Evolutionary conservation across 306 rosid genomes (phyloP), one percentile per base, ranked within the genome.

Genomic region (Sechiopsis laciniata): DNA sequence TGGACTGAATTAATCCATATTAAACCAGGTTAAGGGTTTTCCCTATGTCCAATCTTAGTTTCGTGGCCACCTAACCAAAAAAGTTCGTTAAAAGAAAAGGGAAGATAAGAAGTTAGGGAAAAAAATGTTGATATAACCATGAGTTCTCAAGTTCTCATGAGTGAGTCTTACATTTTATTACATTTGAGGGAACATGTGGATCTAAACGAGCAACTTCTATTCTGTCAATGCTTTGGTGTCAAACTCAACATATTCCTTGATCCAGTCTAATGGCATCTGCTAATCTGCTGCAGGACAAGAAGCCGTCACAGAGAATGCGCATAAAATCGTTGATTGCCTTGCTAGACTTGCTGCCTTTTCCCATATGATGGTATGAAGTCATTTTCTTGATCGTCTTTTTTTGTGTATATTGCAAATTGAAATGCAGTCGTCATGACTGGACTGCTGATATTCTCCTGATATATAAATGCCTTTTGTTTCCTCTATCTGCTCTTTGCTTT

Each of bases 251-350:
- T 9, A 67, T 42, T 11, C 19, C 20, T 67, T 66, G 37, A 50
- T 14, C 37, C 55, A 11, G 37, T 67, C 21, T 72, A 20, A 72
- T 52, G 37, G 75, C 17, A 19, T 32, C 29, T 53, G 65, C 53
- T 40, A 68, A 56, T 72, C 59, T 50, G n/a, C 54, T 80, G 88
- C 89, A 94, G 97, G 89, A 75, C 88, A 77, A 72, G 95, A 87
- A 81, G 87, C 86, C 73, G 88, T 83, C 46, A 55, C 79, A 16
- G 96, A 87, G 84, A 87, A 89, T 82, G 96, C 87, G 56, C 92
- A 80, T 77, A 79, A 78, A 55, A 71, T 90, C 76, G 63, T 89
- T 80, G 83, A 72, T 78, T 75, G 92, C 73, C 85, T 94, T 59
- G 82, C 87, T 55, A 75, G 73, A 68, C 96, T 94, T 9, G 71